Evolutionary conservation across 2,329 filamentous ascomycete species (phyloP).

Genomic region (Geosmithia morbida): DNA sequence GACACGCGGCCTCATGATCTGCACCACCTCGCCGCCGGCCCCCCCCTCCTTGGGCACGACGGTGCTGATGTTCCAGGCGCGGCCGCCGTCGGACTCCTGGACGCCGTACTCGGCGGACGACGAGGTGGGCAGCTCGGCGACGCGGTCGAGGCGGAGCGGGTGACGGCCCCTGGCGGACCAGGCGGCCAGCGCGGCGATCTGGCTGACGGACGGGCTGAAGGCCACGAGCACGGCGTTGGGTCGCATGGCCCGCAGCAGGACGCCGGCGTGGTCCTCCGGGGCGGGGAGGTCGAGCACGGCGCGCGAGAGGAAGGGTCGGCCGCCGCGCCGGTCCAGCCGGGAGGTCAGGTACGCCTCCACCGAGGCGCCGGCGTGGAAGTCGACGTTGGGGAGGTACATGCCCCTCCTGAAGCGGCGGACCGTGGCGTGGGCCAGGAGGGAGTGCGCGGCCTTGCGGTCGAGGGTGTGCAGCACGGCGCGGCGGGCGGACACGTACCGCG

Average conservation of each 20-base stretch:
- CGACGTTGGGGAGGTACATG: conserved; percentile 54
- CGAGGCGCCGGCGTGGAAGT: conserved; percentile 54
- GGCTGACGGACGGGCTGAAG: conserved; percentile 67
- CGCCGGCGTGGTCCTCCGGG: conserved; percentile 31
- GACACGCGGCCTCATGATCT: conserved; percentile 26
- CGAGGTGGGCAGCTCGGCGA: conserved; percentile 38
- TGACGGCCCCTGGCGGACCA: conserved; percentile 35
- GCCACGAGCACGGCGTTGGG: conserved; percentile 51
- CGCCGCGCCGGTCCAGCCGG: conserved; percentile 26
- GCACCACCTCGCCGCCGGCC: conserved; percentile 12
- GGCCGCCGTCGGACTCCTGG: conserved; percentile 31
- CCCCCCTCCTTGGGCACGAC: conserved; percentile 16
- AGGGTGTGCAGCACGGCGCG: conserved; percentile 62
- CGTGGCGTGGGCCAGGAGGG: conserved; percentile 47
- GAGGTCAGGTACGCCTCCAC: conserved; percentile 47
- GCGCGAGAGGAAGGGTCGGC: conserved; percentile 52
- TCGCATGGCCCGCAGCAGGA: conserved; percentile 42
- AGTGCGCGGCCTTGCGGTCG: conserved; percentile 49
- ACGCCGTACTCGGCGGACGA: conserved; percentile 5
- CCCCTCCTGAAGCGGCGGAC: conserved; percentile 54
- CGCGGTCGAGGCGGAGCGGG: conserved; percentile 39
- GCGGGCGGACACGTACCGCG: conserved; percentile 23
- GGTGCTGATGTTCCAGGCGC: conserved; percentile 49
- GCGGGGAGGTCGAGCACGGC: conserved; percentile 62
- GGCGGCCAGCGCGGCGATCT: conserved; percentile 47